phyloP scores from a whole-genome alignment of 2,329 filamentous ascomycete genomes.

The Cordyceps fumosorosea region DNA sequence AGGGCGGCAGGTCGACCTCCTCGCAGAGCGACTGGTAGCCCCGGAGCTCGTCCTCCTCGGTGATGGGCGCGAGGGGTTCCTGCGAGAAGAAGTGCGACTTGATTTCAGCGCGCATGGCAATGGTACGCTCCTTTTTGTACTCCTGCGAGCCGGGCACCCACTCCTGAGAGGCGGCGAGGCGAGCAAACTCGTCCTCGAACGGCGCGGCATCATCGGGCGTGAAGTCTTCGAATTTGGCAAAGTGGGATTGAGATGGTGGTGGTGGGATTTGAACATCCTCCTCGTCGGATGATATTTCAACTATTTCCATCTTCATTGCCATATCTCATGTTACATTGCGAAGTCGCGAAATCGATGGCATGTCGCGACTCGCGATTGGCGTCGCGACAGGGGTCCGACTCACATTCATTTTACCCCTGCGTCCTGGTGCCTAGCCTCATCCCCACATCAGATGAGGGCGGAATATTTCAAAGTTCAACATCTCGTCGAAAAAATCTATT shows the following conservation, averaged over 20 bases:
- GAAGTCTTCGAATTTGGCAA: slow-evolving; percentile 25
- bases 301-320: background rate
- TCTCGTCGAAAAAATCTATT: too few species aligned
- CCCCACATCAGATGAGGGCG: too few species aligned
- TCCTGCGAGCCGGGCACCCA: slow-evolving; percentile 24
- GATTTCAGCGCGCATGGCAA: slow-evolving; percentile 24
- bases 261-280: slow-evolving; percentile 6
- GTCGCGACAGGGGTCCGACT: too few species aligned
- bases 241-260: slow-evolving; percentile 25
- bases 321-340: too few species aligned
- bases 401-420: too few species aligned
- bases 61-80: background rate
- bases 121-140: slow-evolving; percentile 25
- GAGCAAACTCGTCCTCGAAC: slow-evolving; percentile 26
- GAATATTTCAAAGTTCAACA: too few species aligned
- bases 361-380: background rate
- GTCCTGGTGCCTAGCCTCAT: too few species aligned
- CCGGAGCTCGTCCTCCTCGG: slow-evolving; percentile 16
- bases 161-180: slow-evolving; percentile 26
- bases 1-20: slow-evolving; percentile 21
- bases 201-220: slow-evolving; percentile 21
- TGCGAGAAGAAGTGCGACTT: slow-evolving; percentile 24
- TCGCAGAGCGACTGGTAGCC: slow-evolving; percentile 23
- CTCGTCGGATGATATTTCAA: background rate
- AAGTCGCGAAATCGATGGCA: background rate